Conservation (phyloP, 768 basidiomycete species). For the Tulasnella sp. region DNA sequence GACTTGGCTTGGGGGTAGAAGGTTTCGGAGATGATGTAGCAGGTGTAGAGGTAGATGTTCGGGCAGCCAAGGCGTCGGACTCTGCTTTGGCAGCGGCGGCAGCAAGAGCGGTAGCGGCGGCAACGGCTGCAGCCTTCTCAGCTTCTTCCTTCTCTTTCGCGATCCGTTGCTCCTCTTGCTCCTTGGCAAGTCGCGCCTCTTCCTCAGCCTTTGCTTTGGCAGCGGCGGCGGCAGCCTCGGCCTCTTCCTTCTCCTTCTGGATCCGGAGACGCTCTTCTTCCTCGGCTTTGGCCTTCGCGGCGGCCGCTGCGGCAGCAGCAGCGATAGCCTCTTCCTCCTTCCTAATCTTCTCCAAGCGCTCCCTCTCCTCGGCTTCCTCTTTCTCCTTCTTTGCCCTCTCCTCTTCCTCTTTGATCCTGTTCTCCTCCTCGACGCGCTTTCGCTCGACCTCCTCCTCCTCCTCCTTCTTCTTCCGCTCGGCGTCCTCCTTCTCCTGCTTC, state of each 20-base stretch:
- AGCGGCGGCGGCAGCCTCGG: slow-evolving; percentile 18
- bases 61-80: slow-evolving; percentile 23
- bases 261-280: slow-evolving; percentile 19
- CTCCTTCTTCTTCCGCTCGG: slow-evolving; percentile 26
- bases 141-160: slow-evolving; percentile 35
- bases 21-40: slow-evolving; percentile 4
- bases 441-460: slow-evolving; percentile 23
- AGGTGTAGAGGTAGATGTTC: no score
- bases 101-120: slow-evolving; percentile 20
- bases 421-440: slow-evolving; percentile 26
- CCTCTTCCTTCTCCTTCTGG: slow-evolving; percentile 18
- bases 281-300: slow-evolving; percentile 29
- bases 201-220: slow-evolving; percentile 19
- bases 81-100: slow-evolving; percentile 20
- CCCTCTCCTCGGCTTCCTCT: slow-evolving; percentile 28
- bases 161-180: slow-evolving; percentile 36
- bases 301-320: no score
- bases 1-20: slow-evolving; percentile 20
- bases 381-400: slow-evolving; percentile 22
- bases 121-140: slow-evolving; percentile 31
- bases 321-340: slow-evolving; percentile 21
- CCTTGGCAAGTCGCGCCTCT: slow-evolving; percentile 25
- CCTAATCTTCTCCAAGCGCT: slow-evolving; percentile 20
- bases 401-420: slow-evolving; percentile 25
- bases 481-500: slow-evolving; percentile 31